Evolutionary conservation across 106 monocot genomes (phyloP), one percentile per base, ranked within the genome.

Genomic region (Dendrobium nobile): DNA sequence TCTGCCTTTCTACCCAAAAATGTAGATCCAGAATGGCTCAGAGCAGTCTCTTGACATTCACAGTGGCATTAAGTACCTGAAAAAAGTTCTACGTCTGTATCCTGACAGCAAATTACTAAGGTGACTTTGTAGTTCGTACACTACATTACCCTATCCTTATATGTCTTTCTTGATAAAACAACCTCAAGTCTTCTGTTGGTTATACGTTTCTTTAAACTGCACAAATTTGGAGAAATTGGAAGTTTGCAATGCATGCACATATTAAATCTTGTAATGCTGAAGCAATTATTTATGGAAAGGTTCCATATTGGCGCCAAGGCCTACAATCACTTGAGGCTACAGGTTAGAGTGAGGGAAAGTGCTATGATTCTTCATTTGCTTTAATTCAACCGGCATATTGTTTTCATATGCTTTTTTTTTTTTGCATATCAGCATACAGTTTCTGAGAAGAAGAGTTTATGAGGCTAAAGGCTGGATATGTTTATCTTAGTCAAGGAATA

Each of bases 21-120:
- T 87, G 10, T 85, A 99, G 98, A 85, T 93, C 18, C 43, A 43
- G 56, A 43, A 73, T 67, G 85, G 85, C 15, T 84, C 79, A 20
- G 76, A 83, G 75, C 24, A 87, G 37, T 73, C 42, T 75, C 41
- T 91, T 64, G 81, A 72, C 40, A 84, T 91, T 79, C 67, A 84
- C 26, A 77, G 48, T 78, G 91, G 91, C n/a, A 76, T 88, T 40
- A 54, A 79, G 54, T 80, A 93, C 84, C 80, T 99, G 54, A 92
- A 80, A 77, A 93, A 79, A 77, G 88, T 79, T 79, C 89, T 99
- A 75, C 98, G 93, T 61, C 81, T 90, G 82, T 90, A 89, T 85
- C 98, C 98, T 70, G 80, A 87, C 80, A 93, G 89, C 82, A 80
- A n/a, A 87, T 84, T 86, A 67, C 80, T 95, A 89, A 92, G 98